Evolutionary conservation across 2,329 filamentous ascomycete species (phyloP), one percentile per base, ranked within the genome.

Genomic region (Chaetomiaceae sp.): DNA sequence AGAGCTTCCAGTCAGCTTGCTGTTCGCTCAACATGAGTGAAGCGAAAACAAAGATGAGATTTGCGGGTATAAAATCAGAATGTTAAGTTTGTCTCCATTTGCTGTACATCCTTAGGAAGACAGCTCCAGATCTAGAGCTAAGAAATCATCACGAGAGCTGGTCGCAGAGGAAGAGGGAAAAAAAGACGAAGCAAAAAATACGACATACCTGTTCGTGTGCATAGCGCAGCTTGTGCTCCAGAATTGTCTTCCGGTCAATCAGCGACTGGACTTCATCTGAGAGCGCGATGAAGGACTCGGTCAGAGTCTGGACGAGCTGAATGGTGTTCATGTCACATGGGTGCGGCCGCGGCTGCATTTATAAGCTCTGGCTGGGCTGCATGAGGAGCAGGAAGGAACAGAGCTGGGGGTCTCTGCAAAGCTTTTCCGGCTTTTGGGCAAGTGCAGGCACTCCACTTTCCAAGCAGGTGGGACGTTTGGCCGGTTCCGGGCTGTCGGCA

Each of bases 101-200:
- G 50, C 59, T 58, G 54, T 37, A 12, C 40, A 49, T 45, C 48
- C 50, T 44, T 51, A 47, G 53, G 48, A 45, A 55, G 50, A 44
- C 58, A 59, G 76, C 83, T 88, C 78, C 76, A 85, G 85, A 87
- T 89, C 86, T 89, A 89, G 86, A 89, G 86, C 86, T 89, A 88
- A 86, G 66, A 62, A 63, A 73, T 75, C 73, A 75, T 72, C 58
- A 63, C 35, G 51, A 40, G 43, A 48, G 41, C 46, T 27, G 21
- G 14, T 48, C 54, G n/a, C n/a, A n/a, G n/a, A 35, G 48, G 50
- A 50, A 41, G 33, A 53, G 55, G 46, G 40, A 41, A 30, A 41
- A 35, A 54, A 44, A 30, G n/a, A n/a, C n/a, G n/a, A n/a, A n/a
- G n/a, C n/a, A n/a, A 13, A 16, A n/a, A 1, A 35, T 13, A 16